Evolutionary conservation across 768 basidiomycete species (phyloP), one percentile per base, ranked within the genome.

Genomic region (Royoungia palumana): DNA sequence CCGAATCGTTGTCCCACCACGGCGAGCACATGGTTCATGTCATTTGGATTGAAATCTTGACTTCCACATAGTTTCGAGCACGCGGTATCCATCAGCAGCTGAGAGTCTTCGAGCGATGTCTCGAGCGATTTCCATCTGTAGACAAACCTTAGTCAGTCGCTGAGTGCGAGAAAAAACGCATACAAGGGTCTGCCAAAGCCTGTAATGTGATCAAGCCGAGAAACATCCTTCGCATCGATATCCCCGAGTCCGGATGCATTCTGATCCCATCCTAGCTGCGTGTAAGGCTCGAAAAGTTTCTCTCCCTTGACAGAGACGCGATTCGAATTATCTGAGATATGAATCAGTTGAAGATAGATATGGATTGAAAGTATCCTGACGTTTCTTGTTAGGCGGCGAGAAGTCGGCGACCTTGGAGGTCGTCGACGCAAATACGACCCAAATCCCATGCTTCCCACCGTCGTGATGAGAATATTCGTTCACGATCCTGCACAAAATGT

Each of bases 151-250:
- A 3, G 28, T 11, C 6, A 28, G 24, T 25, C 28, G 8, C 3
- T n/a, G 35, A n/a, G 34, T 7, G 11, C 3, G 4, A 13, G 5
- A 25, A 8, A 25, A 8, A 25, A 25, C 8, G 24, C 12, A 17
- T 43, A 54, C 52, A 49, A 17, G 6, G 47, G 47, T 22, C 37
- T 7, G 25, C 48, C 47, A 9, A 34, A 54, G 9, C 38, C 21
- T 35, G 13, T 13, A 22, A 53, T 42, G 44, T 41, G 37, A 8
- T 21, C 6, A 27, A 35, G 19, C 17, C 36, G 30, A 6, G 48
- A 36, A 16, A 49, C 34, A n/a, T 40, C 39, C 3, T 53, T 37
- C 2, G 35, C 19, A 7, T 14, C 6, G 4, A 34, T 19, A 2
- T 19, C 8, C 4, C 20, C 16, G 2, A 37, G 17, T 49, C 42